Evolutionary conservation across 139 green algal genomes (phyloP).

Genomic region (Picochlorum costavermella): DNA sequence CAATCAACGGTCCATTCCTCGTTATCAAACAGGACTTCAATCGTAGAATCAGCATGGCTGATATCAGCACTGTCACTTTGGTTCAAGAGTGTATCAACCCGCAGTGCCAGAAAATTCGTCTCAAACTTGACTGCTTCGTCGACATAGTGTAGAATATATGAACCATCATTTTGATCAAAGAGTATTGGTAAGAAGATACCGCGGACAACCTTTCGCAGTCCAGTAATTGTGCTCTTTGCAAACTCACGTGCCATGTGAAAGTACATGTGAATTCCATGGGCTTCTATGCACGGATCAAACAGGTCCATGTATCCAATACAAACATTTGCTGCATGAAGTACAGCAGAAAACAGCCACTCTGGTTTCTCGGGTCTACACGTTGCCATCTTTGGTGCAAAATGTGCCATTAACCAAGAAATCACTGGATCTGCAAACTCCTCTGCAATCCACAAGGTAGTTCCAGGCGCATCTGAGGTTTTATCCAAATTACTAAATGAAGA

Average conservation of each 20-base stretch:
- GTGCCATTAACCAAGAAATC: slow-evolving; percentile 12
- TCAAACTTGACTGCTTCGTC: slow-evolving; percentile 37
- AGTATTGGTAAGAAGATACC: slow-evolving; percentile 29
- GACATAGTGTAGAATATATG: slow-evolving; percentile 36
- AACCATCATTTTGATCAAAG: slow-evolving; percentile 12
- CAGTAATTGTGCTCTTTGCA: slow-evolving; percentile 21
- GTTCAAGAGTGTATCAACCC: slow-evolving; percentile 3
- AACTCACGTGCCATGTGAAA: slow-evolving; percentile 37
- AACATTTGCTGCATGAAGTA: slow-evolving; percentile 7
- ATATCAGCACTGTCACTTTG: slow-evolving; percentile 4
- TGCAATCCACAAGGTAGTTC: slow-evolving; percentile 32
- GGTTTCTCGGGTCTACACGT: slow-evolving; percentile 33
- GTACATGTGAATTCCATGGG: slow-evolving; percentile 6
- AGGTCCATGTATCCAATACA: slow-evolving; percentile 10
- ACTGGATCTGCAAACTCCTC: slow-evolving; percentile 26
- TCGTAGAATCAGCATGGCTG: slow-evolving; percentile 2
- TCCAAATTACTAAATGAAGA: slow-evolving; percentile 15
- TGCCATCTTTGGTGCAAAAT: slow-evolving; percentile 26
- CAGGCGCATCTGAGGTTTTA: not conserved
- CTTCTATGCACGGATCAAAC: slow-evolving; percentile 30
- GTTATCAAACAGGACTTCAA: slow-evolving; percentile 23
- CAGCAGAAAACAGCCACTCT: slow-evolving; percentile 41
- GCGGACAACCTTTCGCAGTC: slow-evolving; percentile 14
- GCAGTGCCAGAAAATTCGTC: slow-evolving; percentile 12
- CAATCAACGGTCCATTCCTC: slow-evolving; percentile 26